phyloP scores from a whole-genome alignment of 768 basidiomycete genomes.

The Podaxis sp. region DNA sequence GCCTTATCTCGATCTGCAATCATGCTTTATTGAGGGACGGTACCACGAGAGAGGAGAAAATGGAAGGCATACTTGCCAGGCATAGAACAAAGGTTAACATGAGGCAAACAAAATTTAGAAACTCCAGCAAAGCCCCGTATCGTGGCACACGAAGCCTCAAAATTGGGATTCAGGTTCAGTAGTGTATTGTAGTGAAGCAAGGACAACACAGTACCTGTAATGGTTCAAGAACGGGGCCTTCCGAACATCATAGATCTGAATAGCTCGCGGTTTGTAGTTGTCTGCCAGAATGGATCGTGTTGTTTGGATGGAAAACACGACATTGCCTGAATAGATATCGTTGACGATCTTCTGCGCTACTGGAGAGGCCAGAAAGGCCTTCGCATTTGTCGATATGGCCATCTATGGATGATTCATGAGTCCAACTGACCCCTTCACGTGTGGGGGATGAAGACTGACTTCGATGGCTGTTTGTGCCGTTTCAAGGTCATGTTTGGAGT shows the following conservation, averaged over 20 bases:
- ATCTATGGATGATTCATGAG: conserved; percentile 42
- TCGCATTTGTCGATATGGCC: conserved; percentile 83
- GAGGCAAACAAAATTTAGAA: conserved; percentile 69
- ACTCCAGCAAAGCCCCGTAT: conserved; percentile 75
- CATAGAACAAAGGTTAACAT: conserved; percentile 69
- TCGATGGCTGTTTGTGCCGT: conserved; percentile 82
- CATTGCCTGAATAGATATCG: conserved; percentile 80
- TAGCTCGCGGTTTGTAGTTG: conserved; percentile 79
- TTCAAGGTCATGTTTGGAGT: conserved; percentile 55
- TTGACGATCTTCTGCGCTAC: conserved; percentile 85
- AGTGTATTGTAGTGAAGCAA: neutral
- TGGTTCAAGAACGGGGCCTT: conserved; percentile 77
- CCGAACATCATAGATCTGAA: conserved; percentile 66
- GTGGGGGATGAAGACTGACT: conserved; percentile 38
- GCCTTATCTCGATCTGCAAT: conserved; percentile 51
- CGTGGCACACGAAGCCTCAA: conserved; percentile 73
- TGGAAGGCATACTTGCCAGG: conserved; percentile 54
- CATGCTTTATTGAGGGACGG: neutral
- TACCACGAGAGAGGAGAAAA: neutral
- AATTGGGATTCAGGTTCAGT: conserved; percentile 4
- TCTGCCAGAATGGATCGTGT: conserved; percentile 81
- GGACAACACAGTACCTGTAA: conserved; percentile 47
- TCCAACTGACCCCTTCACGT: neutral
- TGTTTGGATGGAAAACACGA: conserved; percentile 59
- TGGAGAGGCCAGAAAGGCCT: conserved; percentile 77